Percentiles rank a stretch among this genome's conserved stretches.
Conservation (phyloP, 202 grass and related monocot species). For the Sporobolus alterniflorus region DNA sequence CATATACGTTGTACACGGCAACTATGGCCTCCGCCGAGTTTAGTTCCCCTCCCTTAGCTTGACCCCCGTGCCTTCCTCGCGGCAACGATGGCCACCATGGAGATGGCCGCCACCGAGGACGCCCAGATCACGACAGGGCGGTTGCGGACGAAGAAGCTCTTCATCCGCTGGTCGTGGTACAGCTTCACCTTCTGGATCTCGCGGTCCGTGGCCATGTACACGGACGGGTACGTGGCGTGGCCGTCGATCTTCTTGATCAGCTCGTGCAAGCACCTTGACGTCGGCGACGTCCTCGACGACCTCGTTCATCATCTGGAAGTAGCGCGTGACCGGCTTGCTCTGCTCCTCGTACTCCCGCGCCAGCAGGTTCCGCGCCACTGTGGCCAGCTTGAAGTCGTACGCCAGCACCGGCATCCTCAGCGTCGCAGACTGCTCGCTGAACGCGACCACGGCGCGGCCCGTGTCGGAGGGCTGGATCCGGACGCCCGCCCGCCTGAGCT, state of each 20-base stretch:
- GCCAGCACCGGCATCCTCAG: constrained; percentile 46
- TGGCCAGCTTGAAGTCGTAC: constrained; percentile 63
- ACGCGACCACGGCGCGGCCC: not conserved
- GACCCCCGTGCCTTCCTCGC: constrained; percentile 26
- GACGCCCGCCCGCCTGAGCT: constrained; percentile 41
- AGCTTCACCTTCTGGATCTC: constrained; percentile 37
- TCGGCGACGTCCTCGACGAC: constrained; percentile 36
- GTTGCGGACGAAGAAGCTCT: constrained; percentile 50
- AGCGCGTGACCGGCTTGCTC: constrained; percentile 47
- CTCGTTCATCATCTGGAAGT: constrained; percentile 67
- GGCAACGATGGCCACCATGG: constrained; percentile 39
- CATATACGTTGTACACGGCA: not conserved
- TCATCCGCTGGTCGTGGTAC: constrained; percentile 53
- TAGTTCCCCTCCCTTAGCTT: not conserved
- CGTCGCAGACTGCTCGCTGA: not conserved
- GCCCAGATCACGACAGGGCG: constrained; percentile 46
- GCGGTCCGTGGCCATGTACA: constrained; percentile 51
- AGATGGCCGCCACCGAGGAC: constrained; percentile 50
- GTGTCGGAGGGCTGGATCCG: not conserved
- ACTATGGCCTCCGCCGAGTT: not conserved
- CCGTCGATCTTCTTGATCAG: constrained; percentile 51
- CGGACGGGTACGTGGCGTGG: constrained; percentile 46
- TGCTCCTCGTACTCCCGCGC: constrained; percentile 44
- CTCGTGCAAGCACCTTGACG: constrained; percentile 30
- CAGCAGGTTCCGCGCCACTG: constrained; percentile 59